Evolutionary conservation across 1,139 yeast species (phyloP).

Genomic region (Schwanniomyces etchellsii): DNA sequence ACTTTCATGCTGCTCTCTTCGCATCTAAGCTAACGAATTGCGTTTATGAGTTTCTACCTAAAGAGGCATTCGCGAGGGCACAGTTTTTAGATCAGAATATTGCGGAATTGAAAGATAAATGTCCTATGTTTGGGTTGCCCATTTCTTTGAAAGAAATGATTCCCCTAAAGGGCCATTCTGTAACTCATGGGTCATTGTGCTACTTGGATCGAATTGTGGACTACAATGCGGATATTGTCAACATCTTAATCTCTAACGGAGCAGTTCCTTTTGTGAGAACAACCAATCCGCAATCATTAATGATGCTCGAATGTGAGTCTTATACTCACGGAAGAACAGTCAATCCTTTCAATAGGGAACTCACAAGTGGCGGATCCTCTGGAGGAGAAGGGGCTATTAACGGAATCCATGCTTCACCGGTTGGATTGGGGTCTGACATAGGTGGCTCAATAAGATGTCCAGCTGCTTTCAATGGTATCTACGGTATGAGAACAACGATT

Average conservation of each 20-base stretch:
- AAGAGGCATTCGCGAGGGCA: constrained; percentile 29
- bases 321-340: constrained; percentile 13
- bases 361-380: constrained; percentile 21
- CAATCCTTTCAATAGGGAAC: constrained; percentile 16
- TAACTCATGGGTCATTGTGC: constrained; percentile 11
- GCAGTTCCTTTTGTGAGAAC: constrained; percentile 11
- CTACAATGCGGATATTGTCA: constrained; percentile 17
- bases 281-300: constrained; percentile 11
- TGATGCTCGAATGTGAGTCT: constrained; percentile 13
- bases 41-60: constrained; percentile 25
- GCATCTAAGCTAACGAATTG: constrained; percentile 6
- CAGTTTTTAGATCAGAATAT: constrained; percentile 19
- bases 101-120: not conserved
- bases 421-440: constrained; percentile 53
- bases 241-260: constrained; percentile 10
- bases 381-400: constrained; percentile 24
- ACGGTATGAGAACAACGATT: constrained; percentile 46
- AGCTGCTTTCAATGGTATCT: constrained; percentile 48
- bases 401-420: constrained; percentile 12
- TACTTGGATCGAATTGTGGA: constrained; percentile 14
- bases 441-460: constrained; percentile 62
- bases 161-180: constrained; percentile 8
- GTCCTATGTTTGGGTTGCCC: constrained; percentile 11
- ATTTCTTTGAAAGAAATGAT: constrained; percentile 12
- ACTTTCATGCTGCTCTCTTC: not conserved